Base-by-base conservation (phyloP, 768 basidiomycete species). In the Lactifluus echinatus region DNA sequence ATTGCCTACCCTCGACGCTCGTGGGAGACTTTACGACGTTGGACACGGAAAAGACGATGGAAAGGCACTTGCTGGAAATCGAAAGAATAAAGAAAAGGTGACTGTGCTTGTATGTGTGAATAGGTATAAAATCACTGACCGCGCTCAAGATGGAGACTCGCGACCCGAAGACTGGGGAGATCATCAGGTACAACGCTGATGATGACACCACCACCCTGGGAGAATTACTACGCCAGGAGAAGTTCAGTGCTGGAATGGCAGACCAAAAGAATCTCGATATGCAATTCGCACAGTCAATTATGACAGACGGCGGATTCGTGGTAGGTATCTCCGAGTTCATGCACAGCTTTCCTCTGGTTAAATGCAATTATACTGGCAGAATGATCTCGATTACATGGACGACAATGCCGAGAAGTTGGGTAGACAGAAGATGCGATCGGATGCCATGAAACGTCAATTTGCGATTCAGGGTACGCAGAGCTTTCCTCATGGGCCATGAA, bases 381-480 rank as follows among this genome's bases (percentile, higher is more conserved):
- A 87, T 62, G 82, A 94, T 65, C 73, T 94, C 31, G 96, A 97
- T 45, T 98, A 98, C 64, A 86, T 96, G 61, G 96, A 99, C 63
- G 96, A 98, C 62, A 95, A 97, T 68, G 93, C 93, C 0, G 95
- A 95, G 66, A 86, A 84, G 63, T 77, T 98, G 0, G 91, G 89
- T 37, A 76, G 94, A 55, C 85, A 92, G 70, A 98, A 95, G 72
- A 93, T 97, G 90, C 88, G 93, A 50, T 84, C 86, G 4, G 95
- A 98, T 66, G 91, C 87, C 21, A 92, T 96, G 87, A 98, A 93
- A 69, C 82, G 94, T 44, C 89, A 93, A 63, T 99, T 97, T 69
- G 96, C 96, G 12, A 89, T 99, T 61, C 83, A 97, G 57, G 94
- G 93, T 91, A 60, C 37, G 78, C 68, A 4, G 26, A 34, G 7